These are phyloP conservation scores for Acanthamoeba healyi DNA, from an alignment of 208 protist genomes.

Conservation along the genomic window DNA sequence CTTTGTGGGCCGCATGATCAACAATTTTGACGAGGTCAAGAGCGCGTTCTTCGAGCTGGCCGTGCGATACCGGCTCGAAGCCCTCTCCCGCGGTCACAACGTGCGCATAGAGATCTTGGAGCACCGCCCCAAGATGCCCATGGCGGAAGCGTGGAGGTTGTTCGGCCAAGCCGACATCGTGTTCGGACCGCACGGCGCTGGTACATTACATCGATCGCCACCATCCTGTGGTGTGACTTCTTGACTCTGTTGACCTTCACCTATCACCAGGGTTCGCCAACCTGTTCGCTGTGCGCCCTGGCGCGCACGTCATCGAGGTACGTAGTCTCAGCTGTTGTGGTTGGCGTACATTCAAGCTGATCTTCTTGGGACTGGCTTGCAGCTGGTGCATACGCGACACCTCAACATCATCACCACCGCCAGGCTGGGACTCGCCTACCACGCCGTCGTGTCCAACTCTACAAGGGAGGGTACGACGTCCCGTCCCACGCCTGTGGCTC, in stretches of 20 bases:
- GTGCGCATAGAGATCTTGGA: background rate
- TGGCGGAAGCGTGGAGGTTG: background rate
- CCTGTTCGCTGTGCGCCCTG: background rate
- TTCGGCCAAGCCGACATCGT: background rate
- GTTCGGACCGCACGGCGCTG: background rate
- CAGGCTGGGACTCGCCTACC: background rate
- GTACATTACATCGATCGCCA: background rate
- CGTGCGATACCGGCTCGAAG: background rate
- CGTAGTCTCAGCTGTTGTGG: background rate
- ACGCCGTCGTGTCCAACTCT: background rate
- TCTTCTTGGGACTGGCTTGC: too few relatives aligned
- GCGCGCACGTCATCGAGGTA: background rate
- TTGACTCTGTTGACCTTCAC: background rate
- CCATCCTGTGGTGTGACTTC: background rate
- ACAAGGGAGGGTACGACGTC: background rate
- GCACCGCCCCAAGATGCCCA: background rate
- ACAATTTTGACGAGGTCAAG: background rate
- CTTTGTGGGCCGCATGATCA: background rate
- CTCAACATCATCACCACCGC: background rate
- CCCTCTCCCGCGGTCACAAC: background rate
- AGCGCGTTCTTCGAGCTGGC: background rate
- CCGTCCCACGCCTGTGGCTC: too few relatives aligned
- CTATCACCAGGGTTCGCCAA: background rate
- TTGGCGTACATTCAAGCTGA: background rate
- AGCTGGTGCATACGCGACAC: background rate